phyloP scores from a whole-genome alignment of 2,329 filamentous ascomycete species.

The Claviceps lovelessii region DNA sequence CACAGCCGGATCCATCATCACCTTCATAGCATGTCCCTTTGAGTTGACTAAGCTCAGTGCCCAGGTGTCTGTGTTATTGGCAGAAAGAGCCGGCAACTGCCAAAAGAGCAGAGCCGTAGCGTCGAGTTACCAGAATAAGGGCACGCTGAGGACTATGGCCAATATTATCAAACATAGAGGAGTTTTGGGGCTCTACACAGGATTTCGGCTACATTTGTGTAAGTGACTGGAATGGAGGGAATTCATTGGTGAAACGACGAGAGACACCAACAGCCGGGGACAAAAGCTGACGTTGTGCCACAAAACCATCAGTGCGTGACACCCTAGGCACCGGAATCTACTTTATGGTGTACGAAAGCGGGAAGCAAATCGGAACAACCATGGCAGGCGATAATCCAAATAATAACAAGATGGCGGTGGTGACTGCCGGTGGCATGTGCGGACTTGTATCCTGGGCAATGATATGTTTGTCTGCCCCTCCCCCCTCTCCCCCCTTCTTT shows the following conservation, averaged over 20 bases:
- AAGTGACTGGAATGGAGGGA: slow-evolving; percentile 21
- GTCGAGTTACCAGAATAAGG: slow-evolving; percentile 62
- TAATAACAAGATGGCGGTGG: slow-evolving; percentile 66
- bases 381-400: slow-evolving; percentile 56
- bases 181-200: slow-evolving; percentile 60
- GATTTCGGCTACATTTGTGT: slow-evolving; percentile 66
- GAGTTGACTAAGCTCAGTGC: slow-evolving; percentile 82
- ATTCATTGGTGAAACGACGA: too few species aligned
- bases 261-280: neutral
- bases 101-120: slow-evolving; percentile 44
- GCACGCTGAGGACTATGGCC: slow-evolving; percentile 60
- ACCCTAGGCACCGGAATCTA: slow-evolving; percentile 74
- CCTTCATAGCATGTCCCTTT: slow-evolving; percentile 71
- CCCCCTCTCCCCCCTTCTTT: too few species aligned
- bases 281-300: neutral
- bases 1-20: slow-evolving; percentile 66
- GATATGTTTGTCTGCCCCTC: slow-evolving; percentile 40
- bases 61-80: slow-evolving; percentile 69
- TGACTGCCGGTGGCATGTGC: slow-evolving; percentile 65
- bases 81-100: slow-evolving; percentile 24
- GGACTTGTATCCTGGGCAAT: slow-evolving; percentile 72
- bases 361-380: slow-evolving; percentile 67
- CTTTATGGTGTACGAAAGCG: slow-evolving; percentile 79
- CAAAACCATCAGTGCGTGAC: slow-evolving; percentile 48
- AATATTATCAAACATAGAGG: slow-evolving; percentile 67